Evolutionary conservation across 2,329 filamentous ascomycete genomes (phyloP), one percentile per base, ranked within the genome.

Genomic region (Chrysoporthe austroafricana): DNA sequence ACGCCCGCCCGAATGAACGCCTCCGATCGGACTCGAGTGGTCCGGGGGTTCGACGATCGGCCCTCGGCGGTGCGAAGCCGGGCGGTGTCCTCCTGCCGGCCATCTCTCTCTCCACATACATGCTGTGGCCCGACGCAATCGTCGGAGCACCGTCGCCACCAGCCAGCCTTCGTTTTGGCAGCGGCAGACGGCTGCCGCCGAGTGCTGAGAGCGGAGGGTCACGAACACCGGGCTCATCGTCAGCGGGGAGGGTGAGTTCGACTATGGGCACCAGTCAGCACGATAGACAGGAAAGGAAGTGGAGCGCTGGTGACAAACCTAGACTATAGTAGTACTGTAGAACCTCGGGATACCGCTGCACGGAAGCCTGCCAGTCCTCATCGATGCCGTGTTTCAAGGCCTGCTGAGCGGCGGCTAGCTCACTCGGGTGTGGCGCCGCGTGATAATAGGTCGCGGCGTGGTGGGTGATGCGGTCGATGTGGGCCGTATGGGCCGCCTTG

Each of bases 291-390:
- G 13, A 32, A 36, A 16, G 9, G 18, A 52, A 39, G 16, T 18
- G n/a, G n/a, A 39, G 36, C 26, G 21, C 4, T 14, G 32, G n/a
- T 4, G 8, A 62, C 66, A 18, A 43, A 70, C 68, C 66, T 48
- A 94, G 81, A 68, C 87, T 84, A 78, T 90, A 94, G 76, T 91
- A 94, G 78, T 94, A 93, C 77, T 93, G 90, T 65, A 95, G 82
- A n/a, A 94, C 89, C 75, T 94, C 90, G 4, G 91, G 92, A 73
- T 94, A 95, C 65, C 89, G 85, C 73, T 92, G 86, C 50, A 94
- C 91, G 60, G 89, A 90, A 42, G 86, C 84, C 73, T 90, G 86
- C 91, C 91, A 95, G 79, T 94, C 91, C 70, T 91, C 89, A 73
- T 94, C 91, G 73, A 94, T 91, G 69, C 90, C 91, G 62, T 87